Evolutionary conservation across 2,329 filamentous ascomycete species (phyloP).

Genomic region (Alternaria novae-zelandiae): DNA sequence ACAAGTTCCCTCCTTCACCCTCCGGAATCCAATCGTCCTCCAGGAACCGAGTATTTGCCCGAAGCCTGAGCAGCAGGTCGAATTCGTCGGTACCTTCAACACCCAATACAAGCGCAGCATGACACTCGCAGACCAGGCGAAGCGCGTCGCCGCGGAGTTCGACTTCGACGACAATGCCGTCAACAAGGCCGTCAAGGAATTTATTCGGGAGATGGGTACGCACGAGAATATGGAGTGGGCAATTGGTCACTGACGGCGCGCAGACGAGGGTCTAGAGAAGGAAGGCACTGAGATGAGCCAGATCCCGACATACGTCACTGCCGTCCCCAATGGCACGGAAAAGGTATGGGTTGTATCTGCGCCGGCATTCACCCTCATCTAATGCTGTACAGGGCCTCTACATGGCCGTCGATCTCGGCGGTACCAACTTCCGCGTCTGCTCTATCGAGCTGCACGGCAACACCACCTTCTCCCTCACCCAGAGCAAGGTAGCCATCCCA

Average conservation of each 20-base stretch:
- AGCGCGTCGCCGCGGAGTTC: conserved; percentile 82
- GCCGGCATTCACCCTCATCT: neutral
- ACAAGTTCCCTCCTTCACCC: conserved; percentile 30
- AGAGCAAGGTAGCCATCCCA: conserved; percentile 90
- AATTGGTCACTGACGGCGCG: conserved; percentile 21
- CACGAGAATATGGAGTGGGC: conserved; percentile 8
- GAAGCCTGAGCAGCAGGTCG: conserved; percentile 32
- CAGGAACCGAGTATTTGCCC: conserved; percentile 38
- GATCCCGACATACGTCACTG: conserved; percentile 96
- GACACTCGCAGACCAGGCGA: conserved; percentile 71
- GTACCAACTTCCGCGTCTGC: conserved; percentile 98
- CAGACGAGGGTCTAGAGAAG: conserved; percentile 80
- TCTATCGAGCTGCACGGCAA: conserved; percentile 93
- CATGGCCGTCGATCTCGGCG: conserved; percentile 95
- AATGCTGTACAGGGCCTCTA: conserved; percentile 74
- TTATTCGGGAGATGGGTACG: conserved; percentile 80
- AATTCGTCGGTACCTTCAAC: conserved; percentile 45
- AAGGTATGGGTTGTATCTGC: conserved; percentile 79
- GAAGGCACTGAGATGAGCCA: conserved; percentile 86
- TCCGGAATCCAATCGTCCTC: conserved; percentile 34
- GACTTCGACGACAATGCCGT: conserved; percentile 81
- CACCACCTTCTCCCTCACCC: conserved; percentile 91
- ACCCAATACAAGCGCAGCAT: conserved; percentile 52
- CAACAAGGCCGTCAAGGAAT: conserved; percentile 82
- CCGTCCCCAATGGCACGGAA: conserved; percentile 94